Evolutionary conservation across 2,329 filamentous ascomycete genomes (phyloP).

Genomic region (Verruconis gallopava): DNA sequence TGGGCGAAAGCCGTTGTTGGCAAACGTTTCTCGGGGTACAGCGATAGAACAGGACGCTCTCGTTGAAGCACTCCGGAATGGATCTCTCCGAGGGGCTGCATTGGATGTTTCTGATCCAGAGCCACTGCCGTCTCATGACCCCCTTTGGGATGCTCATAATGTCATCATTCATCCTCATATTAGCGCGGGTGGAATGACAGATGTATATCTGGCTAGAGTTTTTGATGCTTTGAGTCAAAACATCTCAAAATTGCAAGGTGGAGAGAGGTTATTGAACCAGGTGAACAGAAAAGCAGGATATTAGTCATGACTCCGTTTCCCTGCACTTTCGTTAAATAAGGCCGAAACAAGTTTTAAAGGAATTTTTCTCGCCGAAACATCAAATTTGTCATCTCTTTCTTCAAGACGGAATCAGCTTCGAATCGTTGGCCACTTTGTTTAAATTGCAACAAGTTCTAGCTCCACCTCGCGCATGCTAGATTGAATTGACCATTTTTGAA

Average conservation of each 20-base stretch:
- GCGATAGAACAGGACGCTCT: slow-evolving; percentile 51
- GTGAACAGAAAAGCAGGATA: slow-evolving; percentile 50
- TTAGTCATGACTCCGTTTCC: too few species aligned
- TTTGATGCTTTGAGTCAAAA: slow-evolving; percentile 48
- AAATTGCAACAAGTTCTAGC: too few species aligned
- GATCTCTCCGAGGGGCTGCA: slow-evolving; percentile 51
- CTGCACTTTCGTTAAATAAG: too few species aligned
- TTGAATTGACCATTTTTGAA: too few species aligned
- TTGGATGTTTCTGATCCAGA: slow-evolving; percentile 72
- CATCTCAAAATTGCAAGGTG: slow-evolving; percentile 38
- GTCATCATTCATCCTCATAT: slow-evolving; percentile 57
- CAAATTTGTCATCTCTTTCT: too few species aligned
- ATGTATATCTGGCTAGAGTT: slow-evolving; percentile 42
- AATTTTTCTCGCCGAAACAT: too few species aligned
- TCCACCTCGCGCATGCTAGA: too few species aligned
- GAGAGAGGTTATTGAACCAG: slow-evolving; percentile 46
- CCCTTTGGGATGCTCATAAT: slow-evolving; percentile 58
- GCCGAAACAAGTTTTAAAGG: too few species aligned
- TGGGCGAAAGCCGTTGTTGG: slow-evolving; percentile 43
- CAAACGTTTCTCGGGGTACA: slow-evolving; percentile 57
- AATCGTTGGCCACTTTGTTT: too few species aligned
- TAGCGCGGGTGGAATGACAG: slow-evolving; percentile 37
- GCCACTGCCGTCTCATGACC: slow-evolving; percentile 54
- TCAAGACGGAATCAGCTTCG: too few species aligned
- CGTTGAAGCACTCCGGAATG: slow-evolving; percentile 45